These are phyloP conservation scores for Geotrichum australiense DNA, from an alignment of 1,139 yeast genomes.

Conservation along the genomic window DNA sequence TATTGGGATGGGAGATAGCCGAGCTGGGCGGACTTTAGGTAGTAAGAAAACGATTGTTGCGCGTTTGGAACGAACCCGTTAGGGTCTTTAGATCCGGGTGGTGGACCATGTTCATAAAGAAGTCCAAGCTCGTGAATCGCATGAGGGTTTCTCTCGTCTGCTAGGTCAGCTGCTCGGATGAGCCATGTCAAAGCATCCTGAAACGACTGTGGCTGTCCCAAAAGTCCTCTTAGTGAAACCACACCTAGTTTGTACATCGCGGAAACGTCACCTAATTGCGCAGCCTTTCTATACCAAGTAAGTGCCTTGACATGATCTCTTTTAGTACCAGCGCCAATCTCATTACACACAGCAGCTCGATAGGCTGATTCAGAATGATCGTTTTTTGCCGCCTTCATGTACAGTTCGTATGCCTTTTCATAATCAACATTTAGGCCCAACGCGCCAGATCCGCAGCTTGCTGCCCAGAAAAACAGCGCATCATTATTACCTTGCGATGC, in stretches of 20 bases:
- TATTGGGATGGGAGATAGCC: slow-evolving; percentile 79
- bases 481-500: slow-evolving; percentile 39
- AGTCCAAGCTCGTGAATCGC: slow-evolving; percentile 62
- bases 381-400: slow-evolving; percentile 49
- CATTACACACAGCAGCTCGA: slow-evolving; percentile 61
- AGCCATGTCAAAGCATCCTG: slow-evolving; percentile 51
- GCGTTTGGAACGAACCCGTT: slow-evolving; percentile 36
- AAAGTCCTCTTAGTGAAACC: slow-evolving; percentile 49
- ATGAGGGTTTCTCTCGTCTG: slow-evolving; percentile 43
- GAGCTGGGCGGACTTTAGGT: slow-evolving; percentile 68
- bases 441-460: slow-evolving; percentile 51
- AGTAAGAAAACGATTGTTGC: slow-evolving; percentile 58
- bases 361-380: slow-evolving; percentile 55
- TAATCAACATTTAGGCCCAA: slow-evolving; percentile 51
- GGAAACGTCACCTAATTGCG: slow-evolving; percentile 48
- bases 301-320: slow-evolving; percentile 43
- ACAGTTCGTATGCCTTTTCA: slow-evolving; percentile 51
- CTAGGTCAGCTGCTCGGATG: slow-evolving; percentile 44
- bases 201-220: slow-evolving; percentile 40
- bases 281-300: slow-evolving; percentile 50
- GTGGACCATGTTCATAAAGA: slow-evolving; percentile 56
- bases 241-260: slow-evolving; percentile 68
- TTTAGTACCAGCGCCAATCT: slow-evolving; percentile 54
- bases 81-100: slow-evolving; percentile 29
- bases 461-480: slow-evolving; percentile 53